Evolutionary conservation across 768 basidiomycete genomes (phyloP).

Genomic region (Austroboletus festivus): DNA sequence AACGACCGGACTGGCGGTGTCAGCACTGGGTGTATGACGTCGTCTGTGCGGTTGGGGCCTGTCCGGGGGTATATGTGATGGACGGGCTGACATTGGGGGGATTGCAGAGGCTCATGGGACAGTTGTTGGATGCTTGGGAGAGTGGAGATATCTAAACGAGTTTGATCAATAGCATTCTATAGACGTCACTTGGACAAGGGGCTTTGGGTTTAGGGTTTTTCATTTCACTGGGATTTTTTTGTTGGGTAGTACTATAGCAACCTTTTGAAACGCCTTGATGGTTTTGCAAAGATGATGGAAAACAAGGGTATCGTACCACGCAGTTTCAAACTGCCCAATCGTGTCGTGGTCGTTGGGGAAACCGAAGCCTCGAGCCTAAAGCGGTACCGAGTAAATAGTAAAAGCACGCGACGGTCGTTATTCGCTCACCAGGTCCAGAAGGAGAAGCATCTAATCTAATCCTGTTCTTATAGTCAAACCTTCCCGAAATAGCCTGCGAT

Average conservation of each 20-base stretch:
- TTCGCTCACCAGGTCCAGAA: neutral
- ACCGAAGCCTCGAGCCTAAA: neutral
- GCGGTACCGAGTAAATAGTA: neutral
- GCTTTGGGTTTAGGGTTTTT: too few relatives aligned
- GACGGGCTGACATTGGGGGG: slow-evolving; percentile 11
- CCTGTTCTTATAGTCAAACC: neutral
- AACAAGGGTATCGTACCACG: neutral
- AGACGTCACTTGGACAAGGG: too few relatives aligned
- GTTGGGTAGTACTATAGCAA: slow-evolving; percentile 27
- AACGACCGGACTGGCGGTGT: slow-evolving; percentile 19
- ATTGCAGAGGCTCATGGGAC: slow-evolving; percentile 24
- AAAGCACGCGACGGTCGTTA: neutral
- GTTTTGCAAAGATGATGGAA: neutral
- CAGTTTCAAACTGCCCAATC: neutral
- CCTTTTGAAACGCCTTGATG: slow-evolving; percentile 14
- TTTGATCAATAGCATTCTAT: too few relatives aligned
- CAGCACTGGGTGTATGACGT: slow-evolving; percentile 30
- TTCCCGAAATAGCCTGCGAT: neutral
- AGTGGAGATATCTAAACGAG: slow-evolving; percentile 22
- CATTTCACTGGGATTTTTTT: too few relatives aligned
- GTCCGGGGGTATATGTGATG: slow-evolving; percentile 13
- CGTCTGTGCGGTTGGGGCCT: slow-evolving; percentile 1
- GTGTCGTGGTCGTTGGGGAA: neutral
- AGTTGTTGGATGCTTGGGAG: slow-evolving; percentile 31
- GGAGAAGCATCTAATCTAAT: neutral